Base-by-base conservation (phyloP, 169 alveolate genomes). In the Besnoitia besnoiti region DNA sequence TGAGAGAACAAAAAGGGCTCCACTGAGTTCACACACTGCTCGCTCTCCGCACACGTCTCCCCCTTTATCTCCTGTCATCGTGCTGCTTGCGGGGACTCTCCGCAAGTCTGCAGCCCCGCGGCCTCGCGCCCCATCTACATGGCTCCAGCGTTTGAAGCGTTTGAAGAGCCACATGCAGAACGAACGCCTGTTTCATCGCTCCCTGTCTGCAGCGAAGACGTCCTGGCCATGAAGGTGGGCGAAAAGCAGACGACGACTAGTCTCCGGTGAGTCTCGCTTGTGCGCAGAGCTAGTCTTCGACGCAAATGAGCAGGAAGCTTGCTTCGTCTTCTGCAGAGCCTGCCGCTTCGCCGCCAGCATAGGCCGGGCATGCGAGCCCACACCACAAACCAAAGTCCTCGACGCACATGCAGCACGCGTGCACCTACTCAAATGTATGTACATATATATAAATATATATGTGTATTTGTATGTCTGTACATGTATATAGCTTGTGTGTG, bases 171-270 rank as follows among this genome's bases (percentile, higher is more conserved):
- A n/a, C n/a, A n/a, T n/a, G n/a, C n/a, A 16, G 30, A 55, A 16
- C 12, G n/a, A 55, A 55, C 27, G n/a, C 10, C 2, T 10, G 10
- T 67, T 35, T n/a, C 0, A 37, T 3, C 80, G 3, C 2, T 1
- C 80, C n/a, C 42, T 67, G 39, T 67, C 39, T 67, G 39, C 80
- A 67, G 80, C 47, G 44, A 67, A 35, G 80, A 67, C 46, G 10
- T 67, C 24, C 80, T 67, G 39, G 40, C 80, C n/a, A 67, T 67
- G 80, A 67, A 67, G 80, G 46, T 42, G n/a, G 80, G 42, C 14
- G 80, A 67, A 19, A 67, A 67, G 80, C 44, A 35, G 12, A 35
- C 10, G 12, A 24, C 80, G 46, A 35, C 44, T 0, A 35, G 42
- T 35, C 80, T 67, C 24, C 80, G 80, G 80, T 67, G 19, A 5